A percentile compares a stretch with the other conserved stretches of the same genome.
Conservation (phyloP, 306 rosid species). For the Carpinus fangiana region DNA sequence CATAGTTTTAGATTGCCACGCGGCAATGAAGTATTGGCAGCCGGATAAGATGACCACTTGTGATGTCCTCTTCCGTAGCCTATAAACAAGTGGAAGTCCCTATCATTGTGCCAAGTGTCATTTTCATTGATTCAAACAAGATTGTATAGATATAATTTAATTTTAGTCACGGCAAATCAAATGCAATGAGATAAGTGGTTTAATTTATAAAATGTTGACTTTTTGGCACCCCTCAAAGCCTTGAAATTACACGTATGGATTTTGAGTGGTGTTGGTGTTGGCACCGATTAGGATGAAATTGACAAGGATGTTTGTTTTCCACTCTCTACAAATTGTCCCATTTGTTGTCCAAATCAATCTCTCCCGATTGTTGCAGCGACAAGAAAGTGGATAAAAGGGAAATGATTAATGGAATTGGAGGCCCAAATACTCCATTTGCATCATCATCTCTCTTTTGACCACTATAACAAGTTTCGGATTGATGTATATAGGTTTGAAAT, state of each 20-base stretch:
- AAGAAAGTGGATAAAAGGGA: neutral
- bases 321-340: neutral
- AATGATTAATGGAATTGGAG: neutral
- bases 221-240: neutral
- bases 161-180: neutral
- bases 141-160: neutral
- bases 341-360: neutral
- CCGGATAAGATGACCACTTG: conserved; percentile 15
- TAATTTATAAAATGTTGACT: conserved; percentile 1
- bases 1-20: conserved; percentile 3
- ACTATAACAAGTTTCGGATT: neutral
- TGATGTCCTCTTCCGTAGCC: conserved; percentile 5
- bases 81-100: conserved; percentile 19
- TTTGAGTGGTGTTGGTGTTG: conserved; percentile 3
- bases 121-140: conserved; percentile 6
- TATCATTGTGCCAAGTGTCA: conserved; percentile 20
- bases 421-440: neutral
- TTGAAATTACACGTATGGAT: neutral
- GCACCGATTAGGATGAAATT: conserved; percentile 4
- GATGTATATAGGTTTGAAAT: neutral
- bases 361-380: no score
- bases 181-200: conserved; percentile 4
- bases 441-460: neutral
- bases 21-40: neutral
- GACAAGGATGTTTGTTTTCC: neutral